A percentile compares a stretch with the other conserved stretches of the same genome.
These are phyloP conservation scores for Ustilago nuda DNA, from an alignment of 1,284 basidiomycete genomes.

Conservation along the genomic window DNA sequence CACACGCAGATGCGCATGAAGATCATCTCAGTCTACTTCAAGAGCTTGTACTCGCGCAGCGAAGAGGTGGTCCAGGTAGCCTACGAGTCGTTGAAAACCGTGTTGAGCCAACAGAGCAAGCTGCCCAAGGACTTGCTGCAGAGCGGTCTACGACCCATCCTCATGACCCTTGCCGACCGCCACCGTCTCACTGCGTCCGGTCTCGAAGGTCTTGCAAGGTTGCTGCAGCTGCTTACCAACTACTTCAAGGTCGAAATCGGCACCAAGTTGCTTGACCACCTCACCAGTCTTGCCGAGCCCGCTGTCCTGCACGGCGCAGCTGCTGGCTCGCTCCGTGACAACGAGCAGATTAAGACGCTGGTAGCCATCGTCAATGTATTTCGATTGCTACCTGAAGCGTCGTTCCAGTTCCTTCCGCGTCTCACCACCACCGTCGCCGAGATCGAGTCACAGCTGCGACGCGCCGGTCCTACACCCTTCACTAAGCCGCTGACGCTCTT, in stretches of 20 bases:
- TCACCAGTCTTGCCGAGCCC: conserved; percentile 62
- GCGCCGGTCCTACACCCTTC: conserved; percentile 89
- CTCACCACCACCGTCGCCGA: conserved; percentile 90
- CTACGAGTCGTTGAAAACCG: conserved; percentile 90
- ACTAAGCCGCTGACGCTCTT: conserved; percentile 92
- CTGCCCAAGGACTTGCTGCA: conserved; percentile 96
- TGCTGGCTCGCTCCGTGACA: conserved; percentile 74
- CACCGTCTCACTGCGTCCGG: conserved; percentile 94
- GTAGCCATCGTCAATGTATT: conserved; percentile 96
- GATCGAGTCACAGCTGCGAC: conserved; percentile 90
- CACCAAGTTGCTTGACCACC: conserved; percentile 92
- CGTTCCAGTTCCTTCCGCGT: conserved; percentile 89
- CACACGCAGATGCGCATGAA: conserved; percentile 73
- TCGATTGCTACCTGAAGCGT: conserved; percentile 86
- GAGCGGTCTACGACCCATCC: conserved; percentile 91
- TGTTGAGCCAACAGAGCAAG: conserved; percentile 85
- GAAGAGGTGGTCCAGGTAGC: conserved; percentile 95
- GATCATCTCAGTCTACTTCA: conserved; percentile 98
- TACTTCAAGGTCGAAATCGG: conserved; percentile 99
- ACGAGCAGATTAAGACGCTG: conserved; percentile 91
- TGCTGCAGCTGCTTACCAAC: conserved; percentile 93
- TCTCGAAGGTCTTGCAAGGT: conserved; percentile 89
- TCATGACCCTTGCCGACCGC: conserved; percentile 98
- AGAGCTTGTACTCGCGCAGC: conserved; percentile 94
- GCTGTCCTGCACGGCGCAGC: conserved; percentile 60